Evolutionary conservation across 345 rosid genomes (phyloP), one percentile per base, ranked within the genome.

Genomic region (Ricinus communis): DNA sequence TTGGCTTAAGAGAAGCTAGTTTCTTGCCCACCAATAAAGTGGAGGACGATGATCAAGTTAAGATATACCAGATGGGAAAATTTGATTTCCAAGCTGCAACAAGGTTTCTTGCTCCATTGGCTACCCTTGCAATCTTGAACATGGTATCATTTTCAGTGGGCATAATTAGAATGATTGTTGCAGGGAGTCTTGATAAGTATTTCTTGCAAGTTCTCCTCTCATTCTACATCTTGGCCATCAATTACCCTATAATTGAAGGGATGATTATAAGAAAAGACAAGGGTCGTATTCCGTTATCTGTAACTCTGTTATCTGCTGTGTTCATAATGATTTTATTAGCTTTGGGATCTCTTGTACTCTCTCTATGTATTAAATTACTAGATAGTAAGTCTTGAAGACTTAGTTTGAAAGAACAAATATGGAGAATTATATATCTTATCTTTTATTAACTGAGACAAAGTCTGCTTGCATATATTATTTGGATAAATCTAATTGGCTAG

Each of bases 191-290:
- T 79, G 62, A 74, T 22, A 6, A 61, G 25, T 50, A 72, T 77
- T 15, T 60, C 7, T 67, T 31, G 14, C 87, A 86, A 66, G 55
- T 71, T 0, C 57, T 65, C 0, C 65, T 86, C 0, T 82, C 90
- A 4, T 21, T 68, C 45, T 86, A 77, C 67, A 70, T 86, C n/a
- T 40, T 86, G 22, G 27, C 27, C 0, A 24, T 77, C 70, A 75
- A 80, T 52, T 79, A 74, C 15, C 71, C 85, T 1, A 30, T 84
- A 4, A 68, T 86, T 62, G 87, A 84, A 75, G 90, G 87, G 28
- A 80, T 82, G 78, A 11, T 75, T 0, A 1, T 76, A n/a, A 76
- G 80, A 84, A 33, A 65, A 68, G 87, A 84, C 69, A 80, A 68
- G 22, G 87, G 85, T 4, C 66, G 86, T 0, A 69, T 86, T 70